Conservation (phyloP, 2,329 filamentous ascomycete genomes). For the Endocalyx cinctus region DNA sequence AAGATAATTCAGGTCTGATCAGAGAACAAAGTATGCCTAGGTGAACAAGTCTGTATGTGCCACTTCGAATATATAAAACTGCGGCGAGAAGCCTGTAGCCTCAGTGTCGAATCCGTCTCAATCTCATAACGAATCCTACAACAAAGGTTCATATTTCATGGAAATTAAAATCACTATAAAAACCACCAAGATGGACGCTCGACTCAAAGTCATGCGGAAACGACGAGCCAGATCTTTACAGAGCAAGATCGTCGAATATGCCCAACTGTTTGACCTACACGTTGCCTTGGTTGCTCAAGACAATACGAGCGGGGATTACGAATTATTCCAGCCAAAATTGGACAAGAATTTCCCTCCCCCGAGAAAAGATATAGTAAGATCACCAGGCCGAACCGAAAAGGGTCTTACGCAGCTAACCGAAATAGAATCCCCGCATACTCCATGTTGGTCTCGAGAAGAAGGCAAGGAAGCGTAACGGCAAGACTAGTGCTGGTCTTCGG, state of each 20-base stretch:
- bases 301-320: slow-evolving; percentile 1
- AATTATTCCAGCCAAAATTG: slow-evolving; percentile 1
- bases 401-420: neutral
- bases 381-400: neutral
- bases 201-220: too few species aligned
- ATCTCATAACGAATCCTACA: too few species aligned
- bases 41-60: neutral
- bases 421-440: neutral
- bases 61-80: slow-evolving; percentile 1
- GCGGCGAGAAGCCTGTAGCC: neutral
- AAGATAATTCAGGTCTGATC: too few species aligned
- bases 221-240: too few species aligned
- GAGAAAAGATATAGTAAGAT: neutral
- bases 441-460: neutral
- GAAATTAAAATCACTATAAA: neutral
- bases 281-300: neutral
- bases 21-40: neutral
- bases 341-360: neutral
- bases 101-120: too few species aligned
- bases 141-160: neutral
- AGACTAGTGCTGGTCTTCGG: neutral
- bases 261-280: neutral
- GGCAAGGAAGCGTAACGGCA: neutral
- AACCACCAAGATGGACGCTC: too few species aligned
- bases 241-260: neutral